Conservation (phyloP, 1,284 basidiomycete genomes). For the Lentinus polychrous region DNA sequence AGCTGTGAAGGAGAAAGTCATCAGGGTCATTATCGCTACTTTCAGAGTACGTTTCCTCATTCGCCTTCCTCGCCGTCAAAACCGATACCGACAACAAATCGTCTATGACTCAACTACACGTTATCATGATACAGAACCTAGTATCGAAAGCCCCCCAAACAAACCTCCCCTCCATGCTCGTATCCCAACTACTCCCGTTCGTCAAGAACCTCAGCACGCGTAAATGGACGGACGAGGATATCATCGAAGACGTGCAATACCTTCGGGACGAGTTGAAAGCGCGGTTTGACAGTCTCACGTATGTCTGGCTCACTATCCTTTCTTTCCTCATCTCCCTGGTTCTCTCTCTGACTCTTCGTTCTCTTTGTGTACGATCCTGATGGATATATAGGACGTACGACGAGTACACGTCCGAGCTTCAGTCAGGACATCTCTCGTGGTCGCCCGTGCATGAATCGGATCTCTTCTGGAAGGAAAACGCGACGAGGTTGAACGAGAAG, state of each 20-base stretch:
- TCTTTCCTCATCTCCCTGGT: no score
- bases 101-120: no score
- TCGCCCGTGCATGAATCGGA: slow-evolving; percentile 94
- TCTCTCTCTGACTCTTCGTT: not conserved
- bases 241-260: slow-evolving; percentile 86
- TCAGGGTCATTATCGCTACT: slow-evolving; percentile 90
- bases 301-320: slow-evolving; percentile 26
- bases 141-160: slow-evolving; percentile 74
- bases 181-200: slow-evolving; percentile 82
- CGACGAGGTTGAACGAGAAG: slow-evolving; percentile 73
- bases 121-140: slow-evolving; percentile 65
- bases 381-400: slow-evolving; percentile 76
- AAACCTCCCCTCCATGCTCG: slow-evolving; percentile 91
- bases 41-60: slow-evolving; percentile 59
- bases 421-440: slow-evolving; percentile 90
- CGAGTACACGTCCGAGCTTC: slow-evolving; percentile 89
- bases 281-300: slow-evolving; percentile 88
- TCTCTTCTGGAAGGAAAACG: slow-evolving; percentile 98
- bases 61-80: no score
- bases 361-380: not conserved
- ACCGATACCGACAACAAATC: no score
- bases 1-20: slow-evolving; percentile 97
- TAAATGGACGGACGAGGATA: slow-evolving; percentile 94
- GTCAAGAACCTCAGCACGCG: slow-evolving; percentile 77
- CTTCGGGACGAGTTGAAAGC: slow-evolving; percentile 76